These are phyloP conservation scores for Cladobotryum mycophilum DNA, from an alignment of 2,329 filamentous ascomycete genomes.

Conservation along the genomic window DNA sequence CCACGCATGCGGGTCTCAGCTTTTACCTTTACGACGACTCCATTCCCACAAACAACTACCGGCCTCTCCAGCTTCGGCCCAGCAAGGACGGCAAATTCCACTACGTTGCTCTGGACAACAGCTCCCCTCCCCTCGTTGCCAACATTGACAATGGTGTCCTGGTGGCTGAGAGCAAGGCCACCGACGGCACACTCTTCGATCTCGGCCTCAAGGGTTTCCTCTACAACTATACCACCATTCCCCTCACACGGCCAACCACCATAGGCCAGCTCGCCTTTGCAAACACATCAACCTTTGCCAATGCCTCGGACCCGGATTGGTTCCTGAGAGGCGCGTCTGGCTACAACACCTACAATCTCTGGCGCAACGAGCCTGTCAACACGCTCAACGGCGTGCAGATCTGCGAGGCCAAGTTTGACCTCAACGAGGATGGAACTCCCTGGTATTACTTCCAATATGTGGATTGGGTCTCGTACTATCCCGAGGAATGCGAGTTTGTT, in stretches of 20 bases:
- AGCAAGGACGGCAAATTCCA: conserved; percentile 3
- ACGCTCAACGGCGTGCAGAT: conserved; percentile 8
- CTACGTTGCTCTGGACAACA: conserved; percentile 7
- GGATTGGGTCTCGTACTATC: conserved; percentile 7
- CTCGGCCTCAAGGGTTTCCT: conserved; percentile 2
- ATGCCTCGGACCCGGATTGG: conserved; percentile 7
- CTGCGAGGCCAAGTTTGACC: conserved; percentile 10
- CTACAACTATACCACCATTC: not conserved
- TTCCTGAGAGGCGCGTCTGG: not conserved
- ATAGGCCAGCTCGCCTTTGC: conserved; percentile 9
- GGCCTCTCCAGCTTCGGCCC: conserved; percentile 5
- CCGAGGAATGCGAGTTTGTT: conserved; percentile 4
- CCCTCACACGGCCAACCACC: not conserved
- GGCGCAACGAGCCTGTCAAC: conserved; percentile 4
- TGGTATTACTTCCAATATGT: conserved; percentile 12
- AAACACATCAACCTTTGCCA: not conserved
- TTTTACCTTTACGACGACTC: conserved; percentile 8
- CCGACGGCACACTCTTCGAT: conserved; percentile 5
- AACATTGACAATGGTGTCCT: conserved; percentile 8
- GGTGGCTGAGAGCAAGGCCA: not conserved
- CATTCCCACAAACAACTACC: conserved; percentile 1
- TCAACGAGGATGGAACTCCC: conserved; percentile 6
- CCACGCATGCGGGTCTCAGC: conserved; percentile 1
- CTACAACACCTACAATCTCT: conserved; percentile 4
- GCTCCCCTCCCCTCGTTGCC: conserved; percentile 2